Conservation (phyloP, 2,329 filamentous ascomycete genomes). For the Neonectria punicea region DNA sequence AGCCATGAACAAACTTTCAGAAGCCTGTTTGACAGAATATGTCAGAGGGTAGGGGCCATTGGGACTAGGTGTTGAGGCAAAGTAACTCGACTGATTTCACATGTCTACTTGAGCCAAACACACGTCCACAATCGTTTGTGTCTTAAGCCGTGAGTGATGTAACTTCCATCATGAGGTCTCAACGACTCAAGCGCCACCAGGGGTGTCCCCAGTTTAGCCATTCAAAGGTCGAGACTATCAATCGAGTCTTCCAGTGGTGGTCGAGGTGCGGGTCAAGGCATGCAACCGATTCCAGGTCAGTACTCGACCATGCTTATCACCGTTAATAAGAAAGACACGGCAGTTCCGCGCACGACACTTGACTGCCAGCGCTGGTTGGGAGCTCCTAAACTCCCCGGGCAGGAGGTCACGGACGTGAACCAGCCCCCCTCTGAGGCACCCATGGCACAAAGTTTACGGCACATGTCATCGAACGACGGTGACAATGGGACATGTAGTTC, state of each 20-base stretch:
- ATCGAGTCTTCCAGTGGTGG: neutral
- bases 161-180: neutral
- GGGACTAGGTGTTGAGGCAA: neutral
- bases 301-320: neutral
- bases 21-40: neutral
- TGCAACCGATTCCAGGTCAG: slow-evolving; percentile 2
- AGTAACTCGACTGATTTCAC: neutral
- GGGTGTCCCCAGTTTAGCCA: slow-evolving; percentile 4
- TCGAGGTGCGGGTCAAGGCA: slow-evolving; percentile 11
- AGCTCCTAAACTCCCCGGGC: neutral
- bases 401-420: slow-evolving; percentile 19
- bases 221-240: neutral
- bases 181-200: slow-evolving; percentile 1
- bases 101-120: neutral
- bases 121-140: neutral
- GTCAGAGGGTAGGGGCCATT: neutral
- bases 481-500: neutral
- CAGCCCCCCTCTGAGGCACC: neutral
- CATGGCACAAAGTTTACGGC: neutral
- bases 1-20: too few species aligned
- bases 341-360: neutral
- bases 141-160: neutral
- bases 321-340: neutral
- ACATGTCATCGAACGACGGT: neutral
- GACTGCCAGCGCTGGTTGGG: neutral